These are phyloP conservation scores for Vanrija sp. DNA, from an alignment of 1,284 basidiomycete genomes.

Conservation along the genomic window DNA sequence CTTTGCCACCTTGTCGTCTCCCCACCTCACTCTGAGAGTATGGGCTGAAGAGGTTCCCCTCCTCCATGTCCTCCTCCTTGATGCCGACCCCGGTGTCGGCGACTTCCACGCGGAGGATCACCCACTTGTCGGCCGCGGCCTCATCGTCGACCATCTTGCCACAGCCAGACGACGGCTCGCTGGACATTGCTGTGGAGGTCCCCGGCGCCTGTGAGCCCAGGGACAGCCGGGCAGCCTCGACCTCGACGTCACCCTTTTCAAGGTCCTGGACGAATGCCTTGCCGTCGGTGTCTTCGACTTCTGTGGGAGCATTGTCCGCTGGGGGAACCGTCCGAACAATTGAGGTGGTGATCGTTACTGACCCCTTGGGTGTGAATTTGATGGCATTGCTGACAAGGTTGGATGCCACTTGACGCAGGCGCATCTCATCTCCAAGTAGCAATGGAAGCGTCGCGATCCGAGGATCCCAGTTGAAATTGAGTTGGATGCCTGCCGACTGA, in stretches of 20 bases:
- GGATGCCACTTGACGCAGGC: constrained; percentile 68
- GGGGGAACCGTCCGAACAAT: too few relatives aligned
- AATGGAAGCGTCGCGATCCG: constrained; percentile 53
- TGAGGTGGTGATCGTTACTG: too few relatives aligned
- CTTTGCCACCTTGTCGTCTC: constrained; percentile 76
- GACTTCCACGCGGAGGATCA: constrained; percentile 71
- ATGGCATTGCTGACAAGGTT: constrained; percentile 51
- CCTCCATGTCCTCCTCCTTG: constrained; percentile 63
- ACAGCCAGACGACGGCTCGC: too few relatives aligned
- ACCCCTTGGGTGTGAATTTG: constrained; percentile 53
- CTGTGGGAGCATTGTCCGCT: too few relatives aligned
- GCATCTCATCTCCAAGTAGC: constrained; percentile 57
- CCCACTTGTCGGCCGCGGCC: constrained; percentile 14
- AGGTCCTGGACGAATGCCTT: too few relatives aligned
- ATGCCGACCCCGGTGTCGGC: constrained; percentile 77
- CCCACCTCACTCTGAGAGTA: constrained; percentile 56
- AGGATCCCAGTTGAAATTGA: constrained; percentile 67
- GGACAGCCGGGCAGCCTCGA: too few relatives aligned
- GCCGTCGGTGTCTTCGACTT: too few relatives aligned
- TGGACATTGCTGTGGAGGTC: too few relatives aligned
- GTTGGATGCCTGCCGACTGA: constrained; percentile 63
- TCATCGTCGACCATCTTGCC: too few relatives aligned
- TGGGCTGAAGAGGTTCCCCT: constrained; percentile 49
- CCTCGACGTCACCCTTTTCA: too few relatives aligned
- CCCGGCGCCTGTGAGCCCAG: too few relatives aligned